Conservation (phyloP, 495 filamentous ascomycete species). For the Beverwykella pulmonaria region DNA sequence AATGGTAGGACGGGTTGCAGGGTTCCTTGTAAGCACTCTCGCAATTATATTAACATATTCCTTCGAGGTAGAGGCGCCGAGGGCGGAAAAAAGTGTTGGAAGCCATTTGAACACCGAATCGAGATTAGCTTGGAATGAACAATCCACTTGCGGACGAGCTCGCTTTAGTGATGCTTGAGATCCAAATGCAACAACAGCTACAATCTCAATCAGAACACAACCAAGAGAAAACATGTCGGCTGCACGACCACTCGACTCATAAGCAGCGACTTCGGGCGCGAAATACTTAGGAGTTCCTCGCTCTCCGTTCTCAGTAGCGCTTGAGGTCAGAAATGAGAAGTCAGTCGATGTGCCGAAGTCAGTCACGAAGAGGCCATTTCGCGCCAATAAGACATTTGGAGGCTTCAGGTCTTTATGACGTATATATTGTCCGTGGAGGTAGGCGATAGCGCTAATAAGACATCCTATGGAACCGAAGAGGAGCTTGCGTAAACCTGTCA, state of each 20-base stretch:
- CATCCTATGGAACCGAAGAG: conserved; percentile 22
- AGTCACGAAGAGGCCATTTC: conserved; percentile 21
- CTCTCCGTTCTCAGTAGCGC: conserved; percentile 31
- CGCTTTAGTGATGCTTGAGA: not conserved
- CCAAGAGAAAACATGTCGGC: conserved; percentile 37
- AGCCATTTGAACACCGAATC: no score
- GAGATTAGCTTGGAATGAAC: conserved; percentile 29
- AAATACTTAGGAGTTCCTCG: conserved; percentile 35
- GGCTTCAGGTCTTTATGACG: conserved; percentile 37
- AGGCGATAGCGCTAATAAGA: conserved; percentile 18
- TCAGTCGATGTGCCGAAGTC: conserved; percentile 35
- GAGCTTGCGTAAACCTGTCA: no score
- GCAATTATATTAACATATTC: no score
- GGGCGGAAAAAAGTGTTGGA: no score
- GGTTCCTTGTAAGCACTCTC: no score
- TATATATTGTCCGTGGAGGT: conserved; percentile 25
- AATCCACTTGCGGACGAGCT: not conserved
- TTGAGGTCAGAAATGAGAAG: conserved; percentile 25
- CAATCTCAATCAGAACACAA: conserved; percentile 28
- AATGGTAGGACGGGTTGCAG: no score
- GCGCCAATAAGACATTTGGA: conserved; percentile 29
- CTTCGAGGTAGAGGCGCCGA: no score
- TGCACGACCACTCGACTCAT: conserved; percentile 21
- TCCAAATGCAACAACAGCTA: not conserved
- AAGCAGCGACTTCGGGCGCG: conserved; percentile 32